Base-by-base conservation (phyloP, 2,329 filamentous ascomycete genomes). In the Zarea fungicola region DNA sequence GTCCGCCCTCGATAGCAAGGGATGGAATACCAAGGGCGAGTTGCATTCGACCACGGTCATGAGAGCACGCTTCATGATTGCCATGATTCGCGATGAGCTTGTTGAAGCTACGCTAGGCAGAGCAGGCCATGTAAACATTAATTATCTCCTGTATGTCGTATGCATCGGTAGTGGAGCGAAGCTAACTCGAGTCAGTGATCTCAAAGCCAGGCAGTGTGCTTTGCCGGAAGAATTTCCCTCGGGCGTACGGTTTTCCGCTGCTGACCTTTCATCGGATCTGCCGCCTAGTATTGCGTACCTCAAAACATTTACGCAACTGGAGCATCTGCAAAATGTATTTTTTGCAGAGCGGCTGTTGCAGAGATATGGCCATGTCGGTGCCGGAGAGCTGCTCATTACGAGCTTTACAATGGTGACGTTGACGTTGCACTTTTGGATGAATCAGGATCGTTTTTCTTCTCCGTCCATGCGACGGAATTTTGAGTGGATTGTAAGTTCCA, bases 311-410 rank as follows among this genome's bases (percentile, higher is more conserved):
- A 59, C 77, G 1, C 66, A 67, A 2, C 65, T 80, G 4, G 69
- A 75, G 21, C 72, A 77, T 35, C 60, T 81, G 1, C 74, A 81
- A 29, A 81, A 81, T 29, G 64, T 78, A 2, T 82, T 84, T 49
- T 71, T 83, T 8, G 63, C 82, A 5, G 76, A 83, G 48, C 69
- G 80, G 14, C 68, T 83, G 0, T 62, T 83, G 8, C 66, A 76
- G 22, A 77, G 75, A 21, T 60, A 62, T 3, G 66, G 68, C 1
- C 60, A 67, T 10, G 54, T 61, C 1, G 64, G 67, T 11, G 62
- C 67, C 8, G 66, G 66, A 0, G 64, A 71, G 11, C 60, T 76
- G 6, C 59, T 77, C 5, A 59, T 67, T 1, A 65, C 70, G 21
- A 75, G 73, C 32, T 73, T 69, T 16, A 69, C 76, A 53, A 68